Conservation (phyloP, 805 yeast species). For the Schwanniomyces sp. region DNA sequence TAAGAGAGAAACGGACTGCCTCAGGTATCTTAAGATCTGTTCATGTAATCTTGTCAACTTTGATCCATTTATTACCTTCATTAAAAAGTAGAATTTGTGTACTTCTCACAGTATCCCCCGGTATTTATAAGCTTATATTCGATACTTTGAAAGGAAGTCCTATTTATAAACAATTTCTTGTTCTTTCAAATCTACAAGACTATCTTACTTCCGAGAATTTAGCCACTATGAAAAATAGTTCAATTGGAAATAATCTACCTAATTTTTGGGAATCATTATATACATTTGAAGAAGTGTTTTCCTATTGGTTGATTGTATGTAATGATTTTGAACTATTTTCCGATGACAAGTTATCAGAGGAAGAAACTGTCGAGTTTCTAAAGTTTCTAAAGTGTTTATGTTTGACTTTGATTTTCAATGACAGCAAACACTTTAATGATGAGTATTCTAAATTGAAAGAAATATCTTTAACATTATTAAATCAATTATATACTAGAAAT, state of each 20-base stretch:
- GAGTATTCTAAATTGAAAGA: conserved; percentile 16
- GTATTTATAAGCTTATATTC: conserved; percentile 32
- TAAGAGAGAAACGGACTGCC: conserved; percentile 2
- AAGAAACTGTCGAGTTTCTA: conserved; percentile 41
- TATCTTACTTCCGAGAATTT: conserved; percentile 11
- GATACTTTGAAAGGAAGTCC: conserved; percentile 18
- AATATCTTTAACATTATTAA: conserved; percentile 51
- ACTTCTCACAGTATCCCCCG: conserved; percentile 41
- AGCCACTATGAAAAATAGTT: conserved; percentile 4
- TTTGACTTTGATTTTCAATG: conserved; percentile 47
- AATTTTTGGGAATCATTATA: conserved; percentile 39
- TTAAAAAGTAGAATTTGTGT: conserved; percentile 40
- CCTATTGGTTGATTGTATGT: conserved; percentile 66
- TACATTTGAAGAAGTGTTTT: conserved; percentile 59
- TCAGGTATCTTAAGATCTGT: conserved; percentile 10
- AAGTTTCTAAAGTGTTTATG: conserved; percentile 51
- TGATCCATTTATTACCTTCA: conserved; percentile 38
- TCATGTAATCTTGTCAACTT: conserved; percentile 19
- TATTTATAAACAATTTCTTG: neutral
- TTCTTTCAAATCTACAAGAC: conserved; percentile 6
- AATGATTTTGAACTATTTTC: conserved; percentile 61
- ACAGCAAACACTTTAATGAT: conserved; percentile 4
- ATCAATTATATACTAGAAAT: conserved; percentile 66
- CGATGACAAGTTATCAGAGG: conserved; percentile 38
- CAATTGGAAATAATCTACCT: neutral